Percentiles rank a stretch among this genome's conserved stretches.
Conservation (phyloP, 306 rosid species). For the Datisca glomerata region DNA sequence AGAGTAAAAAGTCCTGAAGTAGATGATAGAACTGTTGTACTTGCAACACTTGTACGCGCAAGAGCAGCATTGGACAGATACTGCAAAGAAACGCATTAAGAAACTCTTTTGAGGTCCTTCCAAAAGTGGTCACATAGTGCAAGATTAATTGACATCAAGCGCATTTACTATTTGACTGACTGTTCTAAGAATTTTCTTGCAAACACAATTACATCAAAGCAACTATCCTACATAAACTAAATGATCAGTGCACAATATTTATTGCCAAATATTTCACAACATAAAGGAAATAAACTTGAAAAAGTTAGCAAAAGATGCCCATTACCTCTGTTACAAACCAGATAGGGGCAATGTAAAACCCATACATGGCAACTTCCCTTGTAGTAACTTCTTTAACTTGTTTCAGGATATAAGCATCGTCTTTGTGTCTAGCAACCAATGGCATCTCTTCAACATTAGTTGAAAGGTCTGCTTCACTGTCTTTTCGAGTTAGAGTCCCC, state of each 20-base stretch:
- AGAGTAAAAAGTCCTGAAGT: constrained; percentile 98
- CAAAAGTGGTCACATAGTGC: too few species aligned
- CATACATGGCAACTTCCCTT: constrained; percentile 65
- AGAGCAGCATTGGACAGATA: constrained; percentile 98
- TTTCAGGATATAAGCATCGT: constrained; percentile 33
- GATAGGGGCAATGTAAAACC: constrained; percentile 89
- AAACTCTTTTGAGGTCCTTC: constrained; percentile 3
- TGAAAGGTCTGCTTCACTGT: constrained; percentile 50
- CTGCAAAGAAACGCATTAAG: constrained; percentile 31
- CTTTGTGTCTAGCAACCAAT: constrained; percentile 47
- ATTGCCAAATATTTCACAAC: not conserved
- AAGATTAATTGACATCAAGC: too few species aligned
- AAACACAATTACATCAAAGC: too few species aligned
- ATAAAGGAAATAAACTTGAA: constrained; percentile 7
- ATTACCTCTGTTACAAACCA: constrained; percentile 92
- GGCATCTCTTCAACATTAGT: constrained; percentile 42
- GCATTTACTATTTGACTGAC: too few species aligned
- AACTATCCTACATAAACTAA: too few species aligned
- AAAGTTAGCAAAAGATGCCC: constrained; percentile 9
- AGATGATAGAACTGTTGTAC: constrained; percentile 93
- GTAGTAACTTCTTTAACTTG: constrained; percentile 38
- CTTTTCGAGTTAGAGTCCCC: constrained; percentile 37
- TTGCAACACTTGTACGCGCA: constrained; percentile 95
- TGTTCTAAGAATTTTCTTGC: too few species aligned
- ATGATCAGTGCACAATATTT: constrained; percentile 5